Evolutionary conservation across 306 rosid species (phyloP), one percentile per base, ranked within the genome.

Genomic region (Fragaria nilgerrensis): DNA sequence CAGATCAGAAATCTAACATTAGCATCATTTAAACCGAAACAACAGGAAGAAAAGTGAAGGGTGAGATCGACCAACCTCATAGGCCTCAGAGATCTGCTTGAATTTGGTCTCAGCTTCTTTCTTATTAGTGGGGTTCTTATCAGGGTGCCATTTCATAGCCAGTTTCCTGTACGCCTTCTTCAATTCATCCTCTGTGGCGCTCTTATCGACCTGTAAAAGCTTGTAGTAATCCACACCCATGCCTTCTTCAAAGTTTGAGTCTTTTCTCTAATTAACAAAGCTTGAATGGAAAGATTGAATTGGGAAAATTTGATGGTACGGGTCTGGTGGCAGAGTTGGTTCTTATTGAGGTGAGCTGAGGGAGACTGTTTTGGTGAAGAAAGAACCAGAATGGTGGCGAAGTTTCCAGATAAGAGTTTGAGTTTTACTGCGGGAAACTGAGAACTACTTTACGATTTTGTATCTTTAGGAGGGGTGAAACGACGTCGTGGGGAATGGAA

Each of bases 131-230:
- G 91, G 96, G 45, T 93, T 93, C 82, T 92, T 92, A 70, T 92
- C 97, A 75, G 98, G 96, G 78, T 93, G 98, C 98, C 98, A 93
- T 77, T 93, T 93, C 98, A 93, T 93, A 65, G 96, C 98, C 75
- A 93, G 92, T 79, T 93, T 93, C 80, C 94, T 80, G 74, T 90
- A 93, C 43, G 96, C 93, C 77, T 90, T 93, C 94, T 93, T 93
- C 86, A 90, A 79, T 32, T 93, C 98, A 1, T 93, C 98, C 37
- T 90, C 98, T 2, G 75, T 84, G 19, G 92, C 96, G 72, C 45
- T 91, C 86, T 84, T 91, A 17, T 88, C 93, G 10, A 93, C 96
- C 88, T 89, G 86, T 90, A 93, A 79, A 61, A 88, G 47, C 86
- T 91, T 89, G 27, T 89, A 93, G 74, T 91, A 93, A 67, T 91